Conservation (phyloP, 805 yeast species). For the Wickerhamomyces mucosus region DNA sequence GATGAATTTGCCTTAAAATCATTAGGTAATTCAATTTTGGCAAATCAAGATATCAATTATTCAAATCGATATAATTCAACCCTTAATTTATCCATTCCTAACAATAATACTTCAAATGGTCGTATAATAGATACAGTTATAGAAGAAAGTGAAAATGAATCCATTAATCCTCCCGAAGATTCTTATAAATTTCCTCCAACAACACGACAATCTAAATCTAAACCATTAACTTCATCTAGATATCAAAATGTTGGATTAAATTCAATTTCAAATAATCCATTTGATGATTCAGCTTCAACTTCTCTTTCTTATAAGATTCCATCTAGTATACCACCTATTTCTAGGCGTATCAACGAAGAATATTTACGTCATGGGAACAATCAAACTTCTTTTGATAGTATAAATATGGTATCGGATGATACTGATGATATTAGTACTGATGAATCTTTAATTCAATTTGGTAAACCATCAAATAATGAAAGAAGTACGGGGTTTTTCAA, state of each 20-base stretch:
- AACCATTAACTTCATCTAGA: slow-evolving; percentile 5
- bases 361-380: slow-evolving; percentile 14
- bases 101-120: slow-evolving; percentile 1
- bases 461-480: slow-evolving; percentile 1
- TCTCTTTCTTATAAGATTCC: slow-evolving; percentile 1
- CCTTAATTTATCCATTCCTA: slow-evolving; percentile 5
- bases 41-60: slow-evolving; percentile 7
- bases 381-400: slow-evolving; percentile 16
- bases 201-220: background rate
- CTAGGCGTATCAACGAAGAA: slow-evolving; percentile 10
- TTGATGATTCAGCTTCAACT: background rate
- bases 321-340: slow-evolving; percentile 17
- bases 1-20: slow-evolving; percentile 6
- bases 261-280: slow-evolving; percentile 1
- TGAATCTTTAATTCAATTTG: slow-evolving; percentile 13
- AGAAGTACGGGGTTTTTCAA: slow-evolving; percentile 14
- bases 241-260: slow-evolving; percentile 14
- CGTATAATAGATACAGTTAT: slow-evolving; percentile 17
- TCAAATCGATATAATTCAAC: slow-evolving; percentile 3
- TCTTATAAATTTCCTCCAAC: background rate
- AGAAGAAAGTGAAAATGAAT: slow-evolving; percentile 16
- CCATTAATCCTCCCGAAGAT: slow-evolving; percentile 1
- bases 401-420: slow-evolving; percentile 18
- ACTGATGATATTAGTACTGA: slow-evolving; percentile 16
- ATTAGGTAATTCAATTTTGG: slow-evolving; percentile 9